phyloP scores from a whole-genome alignment of 83 land plant genomes.

The Isoetes engelmannii region DNA sequence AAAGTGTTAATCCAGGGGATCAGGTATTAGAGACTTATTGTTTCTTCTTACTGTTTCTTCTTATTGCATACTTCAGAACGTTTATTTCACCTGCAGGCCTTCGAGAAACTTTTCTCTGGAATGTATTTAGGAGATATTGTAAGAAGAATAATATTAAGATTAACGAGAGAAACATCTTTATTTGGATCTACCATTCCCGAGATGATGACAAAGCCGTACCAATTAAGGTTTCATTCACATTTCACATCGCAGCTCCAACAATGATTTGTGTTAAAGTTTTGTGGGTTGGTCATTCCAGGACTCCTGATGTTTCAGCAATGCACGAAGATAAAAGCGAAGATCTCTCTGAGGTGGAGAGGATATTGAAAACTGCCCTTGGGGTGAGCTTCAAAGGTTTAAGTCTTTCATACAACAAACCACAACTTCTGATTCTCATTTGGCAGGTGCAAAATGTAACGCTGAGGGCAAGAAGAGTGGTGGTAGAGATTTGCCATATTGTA shows the following conservation, averaged over 20 bases:
- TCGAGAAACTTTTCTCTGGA: slow-evolving; percentile 93
- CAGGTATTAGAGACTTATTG: slow-evolving; percentile 40
- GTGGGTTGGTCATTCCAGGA: slow-evolving; percentile 30
- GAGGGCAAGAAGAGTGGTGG: slow-evolving; percentile 35
- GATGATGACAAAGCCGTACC: slow-evolving; percentile 36
- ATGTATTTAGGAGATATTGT: slow-evolving; percentile 97
- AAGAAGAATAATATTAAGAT: slow-evolving; percentile 60
- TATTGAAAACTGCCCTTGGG: slow-evolving; percentile 52
- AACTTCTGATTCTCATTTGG: background rate
- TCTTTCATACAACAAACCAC: background rate
- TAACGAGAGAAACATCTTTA: slow-evolving; percentile 60
- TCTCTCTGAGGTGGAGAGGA: slow-evolving; percentile 43
- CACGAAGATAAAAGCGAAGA: slow-evolving; percentile 57
- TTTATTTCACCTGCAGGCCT: slow-evolving; percentile 44
- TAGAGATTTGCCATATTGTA: slow-evolving; percentile 48
- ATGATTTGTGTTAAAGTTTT: background rate
- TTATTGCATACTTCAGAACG: background rate
- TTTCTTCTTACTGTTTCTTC: background rate
- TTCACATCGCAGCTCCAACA: background rate
- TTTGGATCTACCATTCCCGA: slow-evolving; percentile 50
- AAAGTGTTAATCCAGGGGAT: slow-evolving; percentile 74
- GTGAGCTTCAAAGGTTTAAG: slow-evolving; percentile 17
- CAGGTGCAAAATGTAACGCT: slow-evolving; percentile 42
- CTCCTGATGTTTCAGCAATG: slow-evolving; percentile 62
- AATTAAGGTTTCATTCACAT: slow-evolving; percentile 36